Evolutionary conservation across 805 yeast genomes (phyloP).

Genomic region (Cyberlindnera lachancei): DNA sequence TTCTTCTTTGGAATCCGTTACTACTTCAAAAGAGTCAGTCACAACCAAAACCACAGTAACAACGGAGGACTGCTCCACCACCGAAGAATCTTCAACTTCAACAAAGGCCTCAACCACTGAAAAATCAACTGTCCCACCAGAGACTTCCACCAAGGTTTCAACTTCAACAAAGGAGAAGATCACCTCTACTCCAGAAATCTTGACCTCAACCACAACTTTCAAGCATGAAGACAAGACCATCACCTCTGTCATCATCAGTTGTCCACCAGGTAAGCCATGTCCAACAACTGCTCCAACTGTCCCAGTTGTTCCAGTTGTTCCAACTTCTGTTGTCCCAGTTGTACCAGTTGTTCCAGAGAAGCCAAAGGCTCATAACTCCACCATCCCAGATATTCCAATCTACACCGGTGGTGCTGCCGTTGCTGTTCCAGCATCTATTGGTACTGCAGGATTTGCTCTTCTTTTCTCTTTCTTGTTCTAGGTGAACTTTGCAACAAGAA

Average conservation of each 20-base stretch:
- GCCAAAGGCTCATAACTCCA: too few relatives aligned
- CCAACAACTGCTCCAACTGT: neutral
- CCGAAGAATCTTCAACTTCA: too few relatives aligned
- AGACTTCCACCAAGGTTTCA: neutral
- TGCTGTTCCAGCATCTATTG: too few relatives aligned
- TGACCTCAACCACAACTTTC: neutral
- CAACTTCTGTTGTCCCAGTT: too few relatives aligned
- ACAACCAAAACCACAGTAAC: too few relatives aligned
- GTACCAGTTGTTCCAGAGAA: conserved; percentile 1
- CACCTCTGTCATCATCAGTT: neutral
- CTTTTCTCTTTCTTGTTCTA: too few relatives aligned
- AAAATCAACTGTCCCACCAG: neutral
- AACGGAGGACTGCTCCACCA: too few relatives aligned
- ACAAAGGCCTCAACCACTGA: neutral
- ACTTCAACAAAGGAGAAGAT: neutral
- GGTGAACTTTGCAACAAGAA: too few relatives aligned
- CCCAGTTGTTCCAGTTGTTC: neutral
- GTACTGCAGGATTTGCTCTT: too few relatives aligned
- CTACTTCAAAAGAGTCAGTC: too few relatives aligned
- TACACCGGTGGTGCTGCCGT: too few relatives aligned
- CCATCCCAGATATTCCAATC: too few relatives aligned
- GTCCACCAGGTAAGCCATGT: conserved; percentile 1
- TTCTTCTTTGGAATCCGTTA: neutral
- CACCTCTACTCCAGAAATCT: neutral
- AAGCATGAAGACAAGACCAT: neutral